Base-by-base conservation (phyloP, 257 asterid genomes). In the Coffea eugenioides region DNA sequence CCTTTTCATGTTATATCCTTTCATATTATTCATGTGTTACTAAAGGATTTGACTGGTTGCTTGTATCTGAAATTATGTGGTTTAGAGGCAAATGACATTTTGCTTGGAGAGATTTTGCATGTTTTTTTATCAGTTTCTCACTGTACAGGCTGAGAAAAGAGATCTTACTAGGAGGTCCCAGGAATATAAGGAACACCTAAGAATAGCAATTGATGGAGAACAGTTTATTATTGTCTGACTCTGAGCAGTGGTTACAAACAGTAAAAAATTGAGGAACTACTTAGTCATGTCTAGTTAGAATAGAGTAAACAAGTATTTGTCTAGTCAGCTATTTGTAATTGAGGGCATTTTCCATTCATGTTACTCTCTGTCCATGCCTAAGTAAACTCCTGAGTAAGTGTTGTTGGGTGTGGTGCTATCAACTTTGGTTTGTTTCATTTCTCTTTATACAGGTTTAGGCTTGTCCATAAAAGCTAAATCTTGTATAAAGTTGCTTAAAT, bases 1-100 rank as follows among this genome's bases (percentile, higher is more conserved):
- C 73, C 68, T 82, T 76, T 79, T 59, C 45, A 23, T 69, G 31
- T 71, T 21, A 61, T 76, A 45, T 39, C 67, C n/a, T 61, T 65
- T 27, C 51, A 48, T 80, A 70, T 65, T 67, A 77, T 74, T 59
- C 78, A 52, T 70, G 77, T 65, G 82, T 67, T 70, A 27, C 4
- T 67, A 71, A 48, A n/a, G 65, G 6, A 68, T 43, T 43, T 49
- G 43, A 45, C 10, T 76, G 67, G 8, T 27, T 27, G 46, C 62
- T 54, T 51, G 48, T 16, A 49, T 67, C 52, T 41, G 54, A 70
- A 25, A 46, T 75, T 57, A 18, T 6, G 25, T 57, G 64, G 57
- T 62, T 61, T 62, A n/a, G 64, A 9, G 23, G 16, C 23, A 11
- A 51, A 2, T 11, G 16, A 13, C 18, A 51, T 57, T 43, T 56